phyloP scores from a whole-genome alignment of 2,329 filamentous ascomycete genomes.

The Huntiella decipiens region DNA sequence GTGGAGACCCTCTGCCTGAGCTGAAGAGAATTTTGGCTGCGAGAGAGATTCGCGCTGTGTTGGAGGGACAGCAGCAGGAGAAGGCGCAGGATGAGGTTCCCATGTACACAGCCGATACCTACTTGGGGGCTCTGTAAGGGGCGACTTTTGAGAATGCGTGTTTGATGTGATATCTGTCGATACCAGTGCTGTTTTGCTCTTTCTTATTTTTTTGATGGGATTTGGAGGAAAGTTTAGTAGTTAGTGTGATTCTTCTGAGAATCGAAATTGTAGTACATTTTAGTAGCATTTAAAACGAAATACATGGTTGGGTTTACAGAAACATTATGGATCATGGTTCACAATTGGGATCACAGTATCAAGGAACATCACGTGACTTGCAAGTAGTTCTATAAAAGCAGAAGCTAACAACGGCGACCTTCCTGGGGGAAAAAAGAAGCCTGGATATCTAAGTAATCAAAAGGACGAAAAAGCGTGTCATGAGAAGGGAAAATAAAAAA shows the following conservation, averaged over 20 bases:
- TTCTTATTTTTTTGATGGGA: background rate
- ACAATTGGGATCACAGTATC: too few species aligned
- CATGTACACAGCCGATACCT: slow-evolving; percentile 2
- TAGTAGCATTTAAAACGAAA: too few species aligned
- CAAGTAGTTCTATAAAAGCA: too few species aligned
- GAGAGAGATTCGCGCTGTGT: background rate
- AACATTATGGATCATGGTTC: too few species aligned
- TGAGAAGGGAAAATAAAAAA: background rate
- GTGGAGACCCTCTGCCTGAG: slow-evolving; percentile 58
- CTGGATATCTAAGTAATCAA: too few species aligned
- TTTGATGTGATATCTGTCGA: background rate
- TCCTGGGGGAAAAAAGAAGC: too few species aligned
- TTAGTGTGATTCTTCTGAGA: too few species aligned
- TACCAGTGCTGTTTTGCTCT: background rate
- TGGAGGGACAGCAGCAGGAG: background rate
- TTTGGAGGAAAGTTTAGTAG: too few species aligned
- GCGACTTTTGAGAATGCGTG: background rate
- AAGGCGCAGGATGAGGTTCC: slow-evolving; percentile 12
- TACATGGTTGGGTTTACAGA: too few species aligned
- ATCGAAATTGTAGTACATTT: too few species aligned
- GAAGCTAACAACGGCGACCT: too few species aligned
- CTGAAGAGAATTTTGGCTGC: slow-evolving; percentile 41
- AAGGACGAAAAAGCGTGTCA: background rate
- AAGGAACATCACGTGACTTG: too few species aligned
- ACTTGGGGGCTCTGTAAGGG: background rate